Percentiles rank a stretch among this genome's conserved stretches.
Conservation (phyloP, 345 rosid species). For the Punica granatum region DNA sequence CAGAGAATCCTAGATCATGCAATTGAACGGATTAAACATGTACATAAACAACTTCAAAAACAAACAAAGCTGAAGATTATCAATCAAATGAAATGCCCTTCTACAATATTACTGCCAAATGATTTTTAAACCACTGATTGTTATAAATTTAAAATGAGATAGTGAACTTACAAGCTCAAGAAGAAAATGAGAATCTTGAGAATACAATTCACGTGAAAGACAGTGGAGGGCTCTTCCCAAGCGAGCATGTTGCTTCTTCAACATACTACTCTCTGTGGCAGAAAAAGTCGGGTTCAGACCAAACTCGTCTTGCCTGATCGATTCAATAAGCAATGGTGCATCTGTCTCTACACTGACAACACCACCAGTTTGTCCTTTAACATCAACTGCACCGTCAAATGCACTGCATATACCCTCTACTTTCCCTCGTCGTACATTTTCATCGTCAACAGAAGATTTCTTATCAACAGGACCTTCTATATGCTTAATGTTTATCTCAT, state of each 20-base stretch:
- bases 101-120: not conserved
- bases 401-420: slow-evolving; percentile 20
- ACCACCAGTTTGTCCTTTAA: slow-evolving; percentile 15
- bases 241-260: slow-evolving; percentile 96
- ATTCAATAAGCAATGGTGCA: slow-evolving; percentile 54
- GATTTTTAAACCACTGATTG: not conserved
- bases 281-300: slow-evolving; percentile 69
- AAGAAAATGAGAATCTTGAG: slow-evolving; percentile 97
- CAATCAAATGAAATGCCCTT: not conserved
- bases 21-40: too few species aligned
- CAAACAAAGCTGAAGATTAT: not conserved
- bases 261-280: slow-evolving; percentile 52
- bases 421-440: slow-evolving; percentile 13
- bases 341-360: slow-evolving; percentile 23
- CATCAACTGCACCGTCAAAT: slow-evolving; percentile 17
- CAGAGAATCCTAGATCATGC: too few species aligned
- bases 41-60: too few species aligned
- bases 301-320: slow-evolving; percentile 83
- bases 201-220: slow-evolving; percentile 93
- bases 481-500: slow-evolving; percentile 10
- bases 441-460: slow-evolving; percentile 20
- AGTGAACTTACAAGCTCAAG: slow-evolving; percentile 79
- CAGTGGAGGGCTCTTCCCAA: slow-evolving; percentile 97
- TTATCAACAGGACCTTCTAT: slow-evolving; percentile 24
- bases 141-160: not conserved